These are phyloP conservation scores for Sugiyamaella pinicola DNA, from an alignment of 1,139 yeast genomes.

Conservation along the genomic window DNA sequence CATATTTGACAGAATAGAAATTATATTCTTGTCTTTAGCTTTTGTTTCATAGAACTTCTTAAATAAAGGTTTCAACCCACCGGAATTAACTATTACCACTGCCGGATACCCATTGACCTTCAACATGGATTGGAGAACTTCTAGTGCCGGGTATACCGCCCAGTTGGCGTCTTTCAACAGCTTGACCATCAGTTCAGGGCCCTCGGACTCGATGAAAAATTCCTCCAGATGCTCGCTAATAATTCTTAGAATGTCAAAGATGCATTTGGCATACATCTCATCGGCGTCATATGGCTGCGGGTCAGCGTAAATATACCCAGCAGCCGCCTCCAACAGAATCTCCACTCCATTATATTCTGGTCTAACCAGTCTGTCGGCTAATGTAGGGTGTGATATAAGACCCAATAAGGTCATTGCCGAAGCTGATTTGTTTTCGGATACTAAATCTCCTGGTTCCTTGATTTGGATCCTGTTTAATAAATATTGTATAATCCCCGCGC, in stretches of 20 bases:
- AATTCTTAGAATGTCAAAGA: conserved; percentile 32
- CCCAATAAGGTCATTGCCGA: neutral
- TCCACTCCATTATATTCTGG: conserved; percentile 2
- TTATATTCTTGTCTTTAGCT: conserved; percentile 11
- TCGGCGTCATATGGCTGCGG: conserved; percentile 32
- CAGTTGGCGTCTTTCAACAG: conserved; percentile 30
- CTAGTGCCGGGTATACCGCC: conserved; percentile 33
- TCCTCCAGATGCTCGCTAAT: conserved; percentile 19
- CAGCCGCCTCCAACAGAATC: conserved; percentile 20
- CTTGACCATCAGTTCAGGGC: conserved; percentile 40
- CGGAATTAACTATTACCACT: conserved; percentile 33
- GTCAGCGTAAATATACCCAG: conserved; percentile 21
- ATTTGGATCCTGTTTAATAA: neutral
- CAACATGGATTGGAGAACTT: conserved; percentile 32
- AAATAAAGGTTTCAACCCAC: conserved; percentile 38
- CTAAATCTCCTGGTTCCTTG: neutral
- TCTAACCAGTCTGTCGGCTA: neutral
- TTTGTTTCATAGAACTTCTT: conserved; percentile 19
- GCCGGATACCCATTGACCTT: conserved; percentile 32
- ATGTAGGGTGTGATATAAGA: neutral
- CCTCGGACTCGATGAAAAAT: conserved; percentile 38
- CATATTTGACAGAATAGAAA: conserved; percentile 35
- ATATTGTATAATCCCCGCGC: conserved; percentile 26
- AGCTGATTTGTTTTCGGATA: conserved; percentile 2
- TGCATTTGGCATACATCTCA: conserved; percentile 31